These are phyloP conservation scores for Phytopythium vexans DNA, from an alignment of 352 stramenopile genomes.

Conservation along the genomic window DNA sequence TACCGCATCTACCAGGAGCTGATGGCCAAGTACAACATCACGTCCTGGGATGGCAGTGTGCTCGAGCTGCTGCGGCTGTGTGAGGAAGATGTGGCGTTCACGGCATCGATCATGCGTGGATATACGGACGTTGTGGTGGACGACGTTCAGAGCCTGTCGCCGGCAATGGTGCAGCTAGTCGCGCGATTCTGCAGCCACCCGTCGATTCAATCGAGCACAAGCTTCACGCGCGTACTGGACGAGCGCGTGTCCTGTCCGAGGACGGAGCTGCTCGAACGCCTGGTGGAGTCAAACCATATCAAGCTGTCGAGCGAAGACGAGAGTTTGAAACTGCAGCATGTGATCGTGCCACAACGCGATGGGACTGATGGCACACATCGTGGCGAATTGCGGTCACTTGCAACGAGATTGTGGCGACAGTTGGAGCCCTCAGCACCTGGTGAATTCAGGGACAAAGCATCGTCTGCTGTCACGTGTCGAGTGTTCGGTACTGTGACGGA, in stretches of 20 bases:
- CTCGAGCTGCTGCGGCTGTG: slow-evolving; percentile 44
- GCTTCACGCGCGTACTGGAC: slow-evolving; percentile 44
- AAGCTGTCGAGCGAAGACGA: too few relatives aligned
- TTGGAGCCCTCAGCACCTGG: too few relatives aligned
- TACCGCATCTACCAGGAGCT: slow-evolving; percentile 57
- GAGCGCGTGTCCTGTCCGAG: slow-evolving; percentile 24
- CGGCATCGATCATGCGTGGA: slow-evolving; percentile 24
- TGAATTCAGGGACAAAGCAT: too few relatives aligned
- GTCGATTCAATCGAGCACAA: slow-evolving; percentile 47
- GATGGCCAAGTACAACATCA: slow-evolving; percentile 43
- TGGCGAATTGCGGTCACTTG: too few relatives aligned
- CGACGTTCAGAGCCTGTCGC: slow-evolving; percentile 63
- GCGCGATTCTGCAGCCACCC: slow-evolving; percentile 32
- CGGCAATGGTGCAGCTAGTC: slow-evolving; percentile 56
- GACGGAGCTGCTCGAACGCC: slow-evolving; percentile 31
- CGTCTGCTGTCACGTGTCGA: slow-evolving; percentile 7
- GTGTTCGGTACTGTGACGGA: slow-evolving; percentile 14
- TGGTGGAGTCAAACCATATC: slow-evolving; percentile 11
- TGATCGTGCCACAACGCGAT: too few relatives aligned
- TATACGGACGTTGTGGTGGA: slow-evolving; percentile 73
- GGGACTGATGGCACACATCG: too few relatives aligned
- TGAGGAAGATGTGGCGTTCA: slow-evolving; percentile 24
- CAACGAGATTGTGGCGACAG: too few relatives aligned
- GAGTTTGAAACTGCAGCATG: too few relatives aligned
- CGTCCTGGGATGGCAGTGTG: slow-evolving; percentile 67